Percentiles rank a stretch among this genome's conserved stretches.
Evolutionary conservation across 1,284 basidiomycete genomes (phyloP).

Genomic region (Moesziomyces sp.): DNA sequence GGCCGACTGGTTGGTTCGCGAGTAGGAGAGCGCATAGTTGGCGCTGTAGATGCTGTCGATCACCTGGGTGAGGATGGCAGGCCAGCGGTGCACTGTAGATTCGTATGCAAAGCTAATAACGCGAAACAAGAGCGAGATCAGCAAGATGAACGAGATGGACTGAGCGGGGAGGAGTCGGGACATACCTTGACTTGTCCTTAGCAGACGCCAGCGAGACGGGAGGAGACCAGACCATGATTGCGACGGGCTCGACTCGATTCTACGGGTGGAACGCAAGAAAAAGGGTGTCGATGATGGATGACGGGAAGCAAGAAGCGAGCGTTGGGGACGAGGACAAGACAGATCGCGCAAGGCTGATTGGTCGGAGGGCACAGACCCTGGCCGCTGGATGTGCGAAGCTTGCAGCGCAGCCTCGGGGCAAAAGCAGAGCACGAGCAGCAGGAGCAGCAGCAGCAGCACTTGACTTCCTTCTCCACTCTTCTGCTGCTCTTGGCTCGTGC

Average conservation of each 20-base stretch:
- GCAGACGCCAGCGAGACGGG: constrained; percentile 42
- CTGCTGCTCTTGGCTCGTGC: constrained; percentile 17
- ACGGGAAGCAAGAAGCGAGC: no score
- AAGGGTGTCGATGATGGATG: no score
- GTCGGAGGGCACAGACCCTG: no score
- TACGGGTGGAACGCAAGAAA: no score
- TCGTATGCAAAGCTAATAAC: constrained; percentile 72
- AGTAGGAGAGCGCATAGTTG: constrained; percentile 59
- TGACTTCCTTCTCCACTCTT: no score
- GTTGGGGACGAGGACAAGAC: no score
- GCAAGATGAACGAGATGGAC: background rate
- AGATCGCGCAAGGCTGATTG: no score
- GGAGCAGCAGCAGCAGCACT: no score
- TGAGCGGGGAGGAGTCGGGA: background rate
- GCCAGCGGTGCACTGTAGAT: constrained; percentile 80
- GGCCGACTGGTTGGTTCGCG: constrained; percentile 70
- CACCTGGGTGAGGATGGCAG: constrained; percentile 83
- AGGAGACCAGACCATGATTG: constrained; percentile 47
- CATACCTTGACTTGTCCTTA: constrained; percentile 47
- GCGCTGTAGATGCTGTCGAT: constrained; percentile 77
- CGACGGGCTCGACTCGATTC: background rate
- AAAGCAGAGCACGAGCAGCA: no score
- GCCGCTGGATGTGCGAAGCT: no score
- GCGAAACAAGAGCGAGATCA: background rate
- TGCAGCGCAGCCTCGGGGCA: no score